A percentile compares a stretch with the other conserved stretches of the same genome.
Evolutionary conservation across 805 yeast species (phyloP).

Genomic region (Candida chilensis): DNA sequence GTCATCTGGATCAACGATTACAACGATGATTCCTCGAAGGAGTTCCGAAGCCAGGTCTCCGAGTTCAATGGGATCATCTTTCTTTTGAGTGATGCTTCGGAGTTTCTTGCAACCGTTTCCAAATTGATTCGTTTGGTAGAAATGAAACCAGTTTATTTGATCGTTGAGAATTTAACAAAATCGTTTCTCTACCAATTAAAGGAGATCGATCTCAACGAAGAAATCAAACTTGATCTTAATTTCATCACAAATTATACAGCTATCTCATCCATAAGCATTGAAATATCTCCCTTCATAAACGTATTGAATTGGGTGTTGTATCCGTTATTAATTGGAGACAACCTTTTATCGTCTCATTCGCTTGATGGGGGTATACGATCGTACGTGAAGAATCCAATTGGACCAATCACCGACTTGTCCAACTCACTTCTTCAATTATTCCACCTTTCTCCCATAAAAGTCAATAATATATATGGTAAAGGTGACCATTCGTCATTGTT

Average conservation of each 20-base stretch:
- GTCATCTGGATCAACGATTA: constrained; percentile 34
- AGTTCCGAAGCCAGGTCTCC: background rate
- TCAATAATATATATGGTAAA: constrained; percentile 48
- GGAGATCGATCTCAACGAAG: constrained; percentile 8
- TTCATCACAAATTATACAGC: constrained; percentile 4
- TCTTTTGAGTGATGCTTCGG: constrained; percentile 10
- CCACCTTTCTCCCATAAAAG: constrained; percentile 27
- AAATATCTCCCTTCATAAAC: constrained; percentile 28
- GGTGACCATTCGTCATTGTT: constrained; percentile 50
- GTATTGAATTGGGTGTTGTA: constrained; percentile 34
- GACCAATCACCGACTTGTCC: constrained; percentile 38
- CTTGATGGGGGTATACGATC: constrained; percentile 24
- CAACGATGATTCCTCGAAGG: constrained; percentile 1
- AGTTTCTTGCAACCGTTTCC: constrained; percentile 6
- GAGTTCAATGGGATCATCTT: constrained; percentile 9
- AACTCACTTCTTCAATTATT: constrained; percentile 37
- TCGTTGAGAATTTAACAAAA: constrained; percentile 26
- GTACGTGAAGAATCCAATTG: constrained; percentile 33
- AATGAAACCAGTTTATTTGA: constrained; percentile 7
- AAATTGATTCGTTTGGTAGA: constrained; percentile 5
- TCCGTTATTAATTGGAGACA: constrained; percentile 31
- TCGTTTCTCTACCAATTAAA: constrained; percentile 22
- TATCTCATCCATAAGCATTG: constrained; percentile 6
- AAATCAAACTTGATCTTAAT: constrained; percentile 8
- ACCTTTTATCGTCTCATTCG: constrained; percentile 31